A percentile compares a stretch with the other conserved stretches of the same genome.
Conservation (phyloP, 495 filamentous ascomycete genomes). For the Aspergillus panamensis region DNA sequence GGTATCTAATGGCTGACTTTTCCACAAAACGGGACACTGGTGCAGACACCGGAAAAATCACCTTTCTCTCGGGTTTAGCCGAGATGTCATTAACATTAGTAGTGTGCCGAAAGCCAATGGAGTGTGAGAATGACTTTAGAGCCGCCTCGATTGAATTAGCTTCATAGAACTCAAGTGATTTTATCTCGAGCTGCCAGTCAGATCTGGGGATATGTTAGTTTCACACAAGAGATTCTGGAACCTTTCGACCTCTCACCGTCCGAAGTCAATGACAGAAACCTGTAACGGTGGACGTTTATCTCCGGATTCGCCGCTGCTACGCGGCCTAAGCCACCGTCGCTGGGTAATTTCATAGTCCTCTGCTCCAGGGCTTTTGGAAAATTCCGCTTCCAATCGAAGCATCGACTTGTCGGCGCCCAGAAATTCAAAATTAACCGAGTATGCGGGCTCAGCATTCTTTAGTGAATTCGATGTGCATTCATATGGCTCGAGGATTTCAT, state of each 20-base stretch:
- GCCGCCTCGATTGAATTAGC: slow-evolving; percentile 23
- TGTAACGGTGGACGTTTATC: slow-evolving; percentile 31
- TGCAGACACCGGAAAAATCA: slow-evolving; percentile 21
- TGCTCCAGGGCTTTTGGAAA: slow-evolving; percentile 23
- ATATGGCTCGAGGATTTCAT: slow-evolving; percentile 47
- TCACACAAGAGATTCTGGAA: neutral
- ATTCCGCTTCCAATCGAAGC: slow-evolving; percentile 40
- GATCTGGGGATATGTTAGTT: slow-evolving; percentile 24
- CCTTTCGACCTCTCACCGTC: slow-evolving; percentile 22
- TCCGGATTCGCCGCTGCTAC: slow-evolving; percentile 15
- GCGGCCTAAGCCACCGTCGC: slow-evolving; percentile 35
- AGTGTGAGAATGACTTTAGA: slow-evolving; percentile 28
- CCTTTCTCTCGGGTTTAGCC: slow-evolving; percentile 24
- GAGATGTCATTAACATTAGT: slow-evolving; percentile 20
- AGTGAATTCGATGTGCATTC: slow-evolving; percentile 34
- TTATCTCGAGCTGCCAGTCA: slow-evolving; percentile 42
- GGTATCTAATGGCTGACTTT: slow-evolving; percentile 49
- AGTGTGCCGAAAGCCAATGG: slow-evolving; percentile 22
- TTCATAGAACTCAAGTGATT: slow-evolving; percentile 32
- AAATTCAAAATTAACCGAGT: slow-evolving; percentile 45
- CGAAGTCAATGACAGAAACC: slow-evolving; percentile 34
- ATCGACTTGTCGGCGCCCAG: slow-evolving; percentile 22
- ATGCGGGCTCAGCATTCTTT: slow-evolving; percentile 25
- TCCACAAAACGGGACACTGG: slow-evolving; percentile 39
- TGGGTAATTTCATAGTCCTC: slow-evolving; percentile 31